Evolutionary conservation across 768 basidiomycete species (phyloP), one percentile per base, ranked within the genome.

Genomic region (Trametes coccinea): DNA sequence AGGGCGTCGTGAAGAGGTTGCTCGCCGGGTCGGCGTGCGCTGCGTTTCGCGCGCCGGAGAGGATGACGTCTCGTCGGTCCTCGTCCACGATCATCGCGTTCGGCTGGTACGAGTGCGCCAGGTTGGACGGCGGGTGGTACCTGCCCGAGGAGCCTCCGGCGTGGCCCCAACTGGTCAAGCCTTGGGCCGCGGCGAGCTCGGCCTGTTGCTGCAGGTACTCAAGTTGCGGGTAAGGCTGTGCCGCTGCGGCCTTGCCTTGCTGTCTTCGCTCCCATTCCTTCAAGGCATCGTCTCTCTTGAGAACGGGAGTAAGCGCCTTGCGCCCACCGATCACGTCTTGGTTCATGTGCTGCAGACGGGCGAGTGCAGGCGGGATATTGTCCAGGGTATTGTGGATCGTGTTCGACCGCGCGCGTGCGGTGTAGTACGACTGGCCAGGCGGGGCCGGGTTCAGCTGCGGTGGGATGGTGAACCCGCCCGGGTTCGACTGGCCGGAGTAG

Each of bases 211-310:
- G 93, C 51, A 98, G 75, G 71, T 84, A 92, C 72, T 96, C 95
- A 37, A 98, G 80, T 69, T 95, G 93, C 5, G 91, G 93, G 69
- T 95, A 94, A 29, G 89, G 87, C 69, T 89, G 86, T 14, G 86
- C 83, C n/a, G 85, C 84, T 11, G 79, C 75, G 1, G 84, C 80
- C 68, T 89, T 89, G 16, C 88, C 92, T 10, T 86, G 77, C 71
- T 94, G 91, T 63, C 95, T 79, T 66, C 94, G 77, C 75, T 98
- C 97, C 96, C 96, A 98, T 76, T 98, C 96, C 45, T 89, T 85
- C 80, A 93, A 90, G 46, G 92, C 90, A 64, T 99, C 96, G 66
- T 98, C 96, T 54, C 96, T 83, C 68, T 96, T 95, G 65, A 98
- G 76, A 33, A 97, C 95, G 2, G 96, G 96, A 13, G 94, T 97